Evolutionary conservation across 73 alveolate species (phyloP).

Genomic region (Halteria grandinella): DNA sequence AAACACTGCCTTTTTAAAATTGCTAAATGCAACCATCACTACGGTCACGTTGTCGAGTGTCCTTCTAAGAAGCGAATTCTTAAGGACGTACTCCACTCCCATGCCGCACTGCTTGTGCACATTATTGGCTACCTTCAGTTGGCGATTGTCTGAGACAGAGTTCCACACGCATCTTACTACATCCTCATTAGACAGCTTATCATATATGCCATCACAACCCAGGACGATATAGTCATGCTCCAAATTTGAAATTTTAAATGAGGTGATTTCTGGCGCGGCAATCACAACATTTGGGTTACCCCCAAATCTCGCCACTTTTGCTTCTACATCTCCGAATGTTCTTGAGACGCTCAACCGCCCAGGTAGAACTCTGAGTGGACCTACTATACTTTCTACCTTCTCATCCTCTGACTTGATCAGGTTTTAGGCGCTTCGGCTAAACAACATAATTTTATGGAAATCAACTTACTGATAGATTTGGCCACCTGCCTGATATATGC

Average conservation of each 20-base stretch:
- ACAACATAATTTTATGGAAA: background rate
- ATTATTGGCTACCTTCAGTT: constrained; percentile 42
- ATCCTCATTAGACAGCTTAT: constrained; percentile 80
- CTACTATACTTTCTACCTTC: constrained; percentile 58
- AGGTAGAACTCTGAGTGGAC: constrained; percentile 86
- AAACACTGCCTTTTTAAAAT: constrained; percentile 51
- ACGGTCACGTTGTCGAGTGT: constrained; percentile 75
- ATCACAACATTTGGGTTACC: constrained; percentile 86
- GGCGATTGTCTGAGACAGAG: constrained; percentile 42
- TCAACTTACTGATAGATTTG: constrained; percentile 77
- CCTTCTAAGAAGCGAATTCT: constrained; percentile 83
- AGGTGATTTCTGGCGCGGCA: constrained; percentile 74
- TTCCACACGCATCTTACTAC: constrained; percentile 81
- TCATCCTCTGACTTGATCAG: constrained; percentile 13
- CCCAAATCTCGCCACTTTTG: constrained; percentile 79
- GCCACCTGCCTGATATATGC: constrained; percentile 97
- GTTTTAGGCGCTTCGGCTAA: constrained; percentile 43
- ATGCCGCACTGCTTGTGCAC: constrained; percentile 86
- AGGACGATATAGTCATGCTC: constrained; percentile 71
- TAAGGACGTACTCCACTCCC: constrained; percentile 89
- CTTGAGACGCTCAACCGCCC: constrained; percentile 88
- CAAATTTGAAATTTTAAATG: constrained; percentile 67
- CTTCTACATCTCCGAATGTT: constrained; percentile 90
- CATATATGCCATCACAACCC: constrained; percentile 89
- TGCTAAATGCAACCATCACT: constrained; percentile 65